Conservation (phyloP, 345 rosid genomes). For the Arabidopsis suecica region DNA sequence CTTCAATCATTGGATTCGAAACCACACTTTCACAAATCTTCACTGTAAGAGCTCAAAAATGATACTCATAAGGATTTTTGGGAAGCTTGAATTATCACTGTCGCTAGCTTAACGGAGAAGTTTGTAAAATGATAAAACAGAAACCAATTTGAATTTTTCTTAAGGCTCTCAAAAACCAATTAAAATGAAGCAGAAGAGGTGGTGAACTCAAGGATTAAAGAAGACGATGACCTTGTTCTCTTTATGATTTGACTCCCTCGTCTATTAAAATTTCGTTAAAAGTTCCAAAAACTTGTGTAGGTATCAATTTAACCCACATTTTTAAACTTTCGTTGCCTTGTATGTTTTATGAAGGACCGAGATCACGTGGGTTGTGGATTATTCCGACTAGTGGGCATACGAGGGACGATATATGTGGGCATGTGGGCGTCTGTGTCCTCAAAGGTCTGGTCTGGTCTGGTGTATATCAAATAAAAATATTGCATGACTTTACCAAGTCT, state of each 20-base stretch:
- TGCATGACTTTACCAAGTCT: not conserved
- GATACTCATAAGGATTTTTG: not conserved
- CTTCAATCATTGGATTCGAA: not conserved
- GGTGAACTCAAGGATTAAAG: not conserved
- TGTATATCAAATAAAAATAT: not conserved
- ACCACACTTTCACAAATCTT: no score
- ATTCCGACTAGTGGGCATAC: not conserved
- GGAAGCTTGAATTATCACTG: not conserved
- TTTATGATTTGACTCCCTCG: not conserved
- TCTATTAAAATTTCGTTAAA: not conserved
- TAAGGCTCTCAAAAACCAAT: not conserved
- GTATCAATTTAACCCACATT: not conserved
- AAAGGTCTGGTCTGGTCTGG: not conserved
- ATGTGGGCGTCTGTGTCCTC: not conserved
- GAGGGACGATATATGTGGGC: not conserved
- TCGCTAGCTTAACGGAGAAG: not conserved
- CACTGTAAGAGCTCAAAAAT: not conserved
- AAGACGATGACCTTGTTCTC: not conserved
- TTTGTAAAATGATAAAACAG: not conserved
- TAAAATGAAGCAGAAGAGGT: not conserved
- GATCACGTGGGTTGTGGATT: not conserved
- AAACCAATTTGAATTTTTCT: not conserved
- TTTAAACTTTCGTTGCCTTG: no score
- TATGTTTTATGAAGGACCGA: not conserved
- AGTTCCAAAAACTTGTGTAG: not conserved